Evolutionary conservation across 768 basidiomycete species (phyloP).

Genomic region (Coprinellus micaceus): DNA sequence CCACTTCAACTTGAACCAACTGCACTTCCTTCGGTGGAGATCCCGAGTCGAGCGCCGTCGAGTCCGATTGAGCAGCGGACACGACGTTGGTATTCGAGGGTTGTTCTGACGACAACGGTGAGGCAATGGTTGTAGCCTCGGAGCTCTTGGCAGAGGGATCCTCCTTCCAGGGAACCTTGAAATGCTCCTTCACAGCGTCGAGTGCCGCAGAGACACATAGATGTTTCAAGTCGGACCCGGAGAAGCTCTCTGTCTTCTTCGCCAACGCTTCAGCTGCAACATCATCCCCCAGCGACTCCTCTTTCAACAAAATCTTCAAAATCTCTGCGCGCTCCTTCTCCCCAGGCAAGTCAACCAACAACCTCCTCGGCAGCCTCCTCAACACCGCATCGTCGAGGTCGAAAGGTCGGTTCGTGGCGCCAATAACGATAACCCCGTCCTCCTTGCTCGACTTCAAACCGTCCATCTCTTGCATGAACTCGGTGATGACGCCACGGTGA

Average conservation of each 20-base stretch:
- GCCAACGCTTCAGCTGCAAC: conserved; percentile 60
- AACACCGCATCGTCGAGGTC: conserved; percentile 91
- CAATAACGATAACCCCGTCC: conserved; percentile 84
- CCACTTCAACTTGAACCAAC: background rate
- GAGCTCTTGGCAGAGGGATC: background rate
- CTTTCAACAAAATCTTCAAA: conserved; percentile 79
- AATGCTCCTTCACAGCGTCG: conserved; percentile 83
- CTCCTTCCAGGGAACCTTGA: conserved; percentile 72
- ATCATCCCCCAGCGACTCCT: conserved; percentile 67
- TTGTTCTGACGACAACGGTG: too few species aligned
- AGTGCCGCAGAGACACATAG: conserved; percentile 90
- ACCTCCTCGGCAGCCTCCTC: conserved; percentile 78
- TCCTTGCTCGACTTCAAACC: conserved; percentile 79
- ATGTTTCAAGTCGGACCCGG: conserved; percentile 93
- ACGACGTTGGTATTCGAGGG: background rate
- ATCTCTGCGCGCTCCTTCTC: conserved; percentile 89
- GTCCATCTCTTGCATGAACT: conserved; percentile 98
- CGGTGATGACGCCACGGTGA: conserved; percentile 84
- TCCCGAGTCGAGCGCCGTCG: background rate
- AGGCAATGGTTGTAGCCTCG: background rate
- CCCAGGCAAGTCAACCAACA: conserved; percentile 87
- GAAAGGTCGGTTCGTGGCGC: conserved; percentile 90
- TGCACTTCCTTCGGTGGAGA: background rate
- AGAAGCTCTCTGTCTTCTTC: conserved; percentile 78
- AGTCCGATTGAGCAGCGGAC: background rate